Percentiles rank a stretch among this genome's conserved stretches.
Conservation (phyloP, 257 asterid species). For the Nicotiana undulata region DNA sequence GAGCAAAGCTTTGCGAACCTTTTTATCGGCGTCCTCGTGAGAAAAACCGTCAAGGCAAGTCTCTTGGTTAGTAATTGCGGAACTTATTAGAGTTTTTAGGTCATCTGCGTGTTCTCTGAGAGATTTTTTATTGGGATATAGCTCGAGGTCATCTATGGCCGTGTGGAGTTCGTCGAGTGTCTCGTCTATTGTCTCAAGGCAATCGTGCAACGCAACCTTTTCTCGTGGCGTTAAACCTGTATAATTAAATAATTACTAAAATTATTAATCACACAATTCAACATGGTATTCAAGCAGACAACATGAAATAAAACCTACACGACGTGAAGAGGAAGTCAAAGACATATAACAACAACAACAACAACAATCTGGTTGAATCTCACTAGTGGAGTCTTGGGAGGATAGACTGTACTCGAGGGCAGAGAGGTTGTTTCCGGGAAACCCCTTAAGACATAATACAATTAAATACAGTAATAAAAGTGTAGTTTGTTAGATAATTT, state of each 20-base stretch:
- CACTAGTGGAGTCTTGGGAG: fast-evolving
- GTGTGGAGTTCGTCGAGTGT: conserved; percentile 59
- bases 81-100: conserved; percentile 58
- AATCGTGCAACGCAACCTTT: conserved; percentile 57
- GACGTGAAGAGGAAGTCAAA: too few species aligned
- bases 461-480: neutral
- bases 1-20: conserved; percentile 30
- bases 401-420: too few species aligned
- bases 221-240: conserved; percentile 25
- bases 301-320: too few species aligned
- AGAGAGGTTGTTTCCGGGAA: too few species aligned
- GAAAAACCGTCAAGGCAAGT: conserved; percentile 88
- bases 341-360: too few species aligned
- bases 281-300: too few species aligned
- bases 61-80: conserved; percentile 76
- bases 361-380: too few species aligned
- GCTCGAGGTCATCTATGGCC: conserved; percentile 35
- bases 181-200: conserved; percentile 51
- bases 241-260: neutral
- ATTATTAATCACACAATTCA: neutral
- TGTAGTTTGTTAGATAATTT: too few species aligned
- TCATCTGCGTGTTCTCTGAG: conserved; percentile 57
- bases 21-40: conserved; percentile 39
- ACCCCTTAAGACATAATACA: too few species aligned
- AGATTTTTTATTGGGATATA: conserved; percentile 51